Base-by-base conservation (phyloP, 768 basidiomycete species). In the Suillus tomentosus region DNA sequence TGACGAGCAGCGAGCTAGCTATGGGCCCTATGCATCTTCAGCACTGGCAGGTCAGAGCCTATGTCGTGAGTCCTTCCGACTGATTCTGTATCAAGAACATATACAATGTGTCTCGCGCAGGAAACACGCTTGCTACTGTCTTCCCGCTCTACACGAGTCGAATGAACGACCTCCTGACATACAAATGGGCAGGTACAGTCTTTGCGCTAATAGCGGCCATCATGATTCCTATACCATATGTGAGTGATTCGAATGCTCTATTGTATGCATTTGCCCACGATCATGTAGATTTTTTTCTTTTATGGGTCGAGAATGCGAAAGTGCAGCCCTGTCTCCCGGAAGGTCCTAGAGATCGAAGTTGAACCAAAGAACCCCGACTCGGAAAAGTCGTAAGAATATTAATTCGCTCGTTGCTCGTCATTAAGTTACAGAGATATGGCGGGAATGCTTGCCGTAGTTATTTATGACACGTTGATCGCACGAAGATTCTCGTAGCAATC, bases 31-130 rank as follows among this genome's bases (percentile, higher is more conserved):
- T 70, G 88, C 89, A 7, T 89, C 87, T 0, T 88, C 87, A 0
- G 89, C 88, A 13, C 75, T 89, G 19, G 89, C 89, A 1, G 89
- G 84, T 2, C 88, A 90, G 72, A 86, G 84, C 68, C 77, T 89
- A 62, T 80, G 82, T 62, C 79, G 88, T 82, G 68, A 61, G 84
- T 77, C 34, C 62, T n/a, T 39, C 43, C 57, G 31, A 31, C 19
- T 14, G 31, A 31, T 34, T 10, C 19, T 58, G n/a, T 15, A n/a
- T 34, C 31, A 13, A 58, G 53, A 27, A 37, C 7, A n/a, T 11
- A 22, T 13, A 9, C 40, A 9, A 56, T 31, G 8, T 56, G 9
- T 27, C 22, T 55, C 17, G 27, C 17, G 27, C 65, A 86, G 84
- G 85, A 40, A 86, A 85, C 65, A 62, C 87, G 22, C 69, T 79